phyloP scores from a whole-genome alignment of 768 basidiomycete genomes.

The Leccinum truebloodii region DNA sequence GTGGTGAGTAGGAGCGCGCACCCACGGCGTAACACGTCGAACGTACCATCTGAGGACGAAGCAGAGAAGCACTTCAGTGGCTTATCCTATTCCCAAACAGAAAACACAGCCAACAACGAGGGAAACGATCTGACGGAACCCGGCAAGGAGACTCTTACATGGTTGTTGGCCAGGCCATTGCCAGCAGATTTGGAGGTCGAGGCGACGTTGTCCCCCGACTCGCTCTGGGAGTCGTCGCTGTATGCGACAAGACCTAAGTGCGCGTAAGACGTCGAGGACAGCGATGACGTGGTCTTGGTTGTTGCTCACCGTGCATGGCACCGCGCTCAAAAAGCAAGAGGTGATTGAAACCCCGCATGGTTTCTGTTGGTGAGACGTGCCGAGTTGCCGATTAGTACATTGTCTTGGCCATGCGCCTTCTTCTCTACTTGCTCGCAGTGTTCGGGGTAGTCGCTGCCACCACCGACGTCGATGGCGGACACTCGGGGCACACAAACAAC shows the following conservation, averaged over 20 bases:
- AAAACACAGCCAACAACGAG: constrained; percentile 64
- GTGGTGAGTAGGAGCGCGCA: neutral
- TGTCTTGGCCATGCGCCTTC: constrained; percentile 24
- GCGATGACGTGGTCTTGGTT: neutral
- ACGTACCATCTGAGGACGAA: constrained; percentile 34
- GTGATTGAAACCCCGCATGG: constrained; percentile 28
- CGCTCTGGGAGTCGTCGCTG: constrained; percentile 63
- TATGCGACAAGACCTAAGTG: constrained; percentile 59
- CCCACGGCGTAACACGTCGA: neutral
- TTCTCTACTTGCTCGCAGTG: constrained; percentile 28
- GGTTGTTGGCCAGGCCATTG: constrained; percentile 26
- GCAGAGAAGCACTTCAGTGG: constrained; percentile 39
- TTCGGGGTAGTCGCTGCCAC: constrained; percentile 35
- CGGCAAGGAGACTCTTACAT: constrained; percentile 63
- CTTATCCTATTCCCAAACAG: constrained; percentile 65
- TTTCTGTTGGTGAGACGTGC: constrained; percentile 1
- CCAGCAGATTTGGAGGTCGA: constrained; percentile 27
- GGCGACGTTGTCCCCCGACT: constrained; percentile 46
- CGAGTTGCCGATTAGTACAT: constrained; percentile 27
- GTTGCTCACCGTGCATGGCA: constrained; percentile 34
- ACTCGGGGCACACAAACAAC: constrained; percentile 83
- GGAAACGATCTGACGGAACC: constrained; percentile 50
- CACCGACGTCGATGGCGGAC: constrained; percentile 47
- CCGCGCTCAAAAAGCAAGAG: constrained; percentile 7
- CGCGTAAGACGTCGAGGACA: neutral